These are phyloP conservation scores for Epicoccum sorghinum DNA, from an alignment of 2,329 filamentous ascomycete genomes.

Conservation along the genomic window DNA sequence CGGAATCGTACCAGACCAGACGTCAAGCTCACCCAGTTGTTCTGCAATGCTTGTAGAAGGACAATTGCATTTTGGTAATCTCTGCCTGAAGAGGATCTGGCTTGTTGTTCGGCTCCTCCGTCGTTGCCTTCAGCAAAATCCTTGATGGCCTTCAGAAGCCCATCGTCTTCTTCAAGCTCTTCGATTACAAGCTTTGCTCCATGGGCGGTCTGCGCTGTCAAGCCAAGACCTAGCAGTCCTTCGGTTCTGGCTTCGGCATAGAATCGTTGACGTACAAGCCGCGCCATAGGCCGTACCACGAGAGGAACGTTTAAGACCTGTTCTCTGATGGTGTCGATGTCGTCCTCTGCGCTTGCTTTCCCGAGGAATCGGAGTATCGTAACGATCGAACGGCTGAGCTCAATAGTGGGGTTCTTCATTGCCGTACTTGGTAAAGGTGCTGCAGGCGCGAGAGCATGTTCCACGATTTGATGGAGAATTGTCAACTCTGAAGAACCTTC, in stretches of 20 bases:
- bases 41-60: slow-evolving; percentile 41
- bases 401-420: slow-evolving; percentile 48
- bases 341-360: slow-evolving; percentile 25
- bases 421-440: slow-evolving; percentile 43
- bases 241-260: slow-evolving; percentile 45
- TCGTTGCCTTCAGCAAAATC: slow-evolving; percentile 40
- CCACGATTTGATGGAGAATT: slow-evolving; percentile 37
- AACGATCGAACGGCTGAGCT: slow-evolving; percentile 29
- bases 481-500: slow-evolving; percentile 28
- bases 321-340: slow-evolving; percentile 30
- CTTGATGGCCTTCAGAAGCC: slow-evolving; percentile 41
- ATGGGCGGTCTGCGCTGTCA: slow-evolving; percentile 40
- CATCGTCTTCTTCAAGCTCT: slow-evolving; percentile 36
- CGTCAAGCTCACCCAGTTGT: slow-evolving; percentile 38
- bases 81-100: slow-evolving; percentile 28
- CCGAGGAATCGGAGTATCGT: slow-evolving; percentile 30
- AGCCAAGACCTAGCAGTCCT: slow-evolving; percentile 43
- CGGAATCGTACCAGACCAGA: not conserved
- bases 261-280: slow-evolving; percentile 44
- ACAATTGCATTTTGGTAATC: slow-evolving; percentile 47
- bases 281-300: slow-evolving; percentile 39
- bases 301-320: slow-evolving; percentile 37
- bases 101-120: slow-evolving; percentile 28
- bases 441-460: slow-evolving; percentile 39
- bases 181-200: slow-evolving; percentile 37